phyloP scores from a whole-genome alignment of 371 early-diverging fungal genomes.

The Mortierella sp. region DNA sequence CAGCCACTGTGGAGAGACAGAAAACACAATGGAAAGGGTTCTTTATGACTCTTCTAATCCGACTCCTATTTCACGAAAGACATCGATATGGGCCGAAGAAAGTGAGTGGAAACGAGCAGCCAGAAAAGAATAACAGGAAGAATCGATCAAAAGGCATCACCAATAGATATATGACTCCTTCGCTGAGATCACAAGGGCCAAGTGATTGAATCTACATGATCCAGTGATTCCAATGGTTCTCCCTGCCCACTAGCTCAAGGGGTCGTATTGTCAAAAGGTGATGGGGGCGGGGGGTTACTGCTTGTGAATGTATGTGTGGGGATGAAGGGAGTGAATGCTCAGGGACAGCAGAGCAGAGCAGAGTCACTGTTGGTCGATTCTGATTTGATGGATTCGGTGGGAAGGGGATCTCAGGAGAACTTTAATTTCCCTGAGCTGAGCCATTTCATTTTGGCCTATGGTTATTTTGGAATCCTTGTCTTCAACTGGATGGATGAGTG shows the following conservation, averaged over 20 bases:
- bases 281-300: neutral
- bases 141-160: neutral
- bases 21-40: neutral
- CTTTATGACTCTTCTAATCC: neutral
- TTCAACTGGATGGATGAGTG: neutral
- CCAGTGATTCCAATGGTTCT: neutral
- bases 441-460: neutral
- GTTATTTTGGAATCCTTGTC: neutral
- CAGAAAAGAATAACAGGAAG: neutral
- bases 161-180: neutral
- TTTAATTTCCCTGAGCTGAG: slow-evolving; percentile 13
- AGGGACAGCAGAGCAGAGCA: neutral
- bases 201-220: neutral
- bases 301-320: neutral
- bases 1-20: neutral
- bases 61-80: neutral
- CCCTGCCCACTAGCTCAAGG: neutral
- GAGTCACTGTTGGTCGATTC: slow-evolving; percentile 21
- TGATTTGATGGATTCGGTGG: slow-evolving; percentile 21
- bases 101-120: neutral
- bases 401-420: neutral
- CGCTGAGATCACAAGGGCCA: neutral
- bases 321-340: neutral
- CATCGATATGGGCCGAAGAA: neutral
- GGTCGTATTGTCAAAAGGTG: neutral